phyloP scores from a whole-genome alignment of 495 filamentous ascomycete genomes.

The Talaromyces nanjingensis region DNA sequence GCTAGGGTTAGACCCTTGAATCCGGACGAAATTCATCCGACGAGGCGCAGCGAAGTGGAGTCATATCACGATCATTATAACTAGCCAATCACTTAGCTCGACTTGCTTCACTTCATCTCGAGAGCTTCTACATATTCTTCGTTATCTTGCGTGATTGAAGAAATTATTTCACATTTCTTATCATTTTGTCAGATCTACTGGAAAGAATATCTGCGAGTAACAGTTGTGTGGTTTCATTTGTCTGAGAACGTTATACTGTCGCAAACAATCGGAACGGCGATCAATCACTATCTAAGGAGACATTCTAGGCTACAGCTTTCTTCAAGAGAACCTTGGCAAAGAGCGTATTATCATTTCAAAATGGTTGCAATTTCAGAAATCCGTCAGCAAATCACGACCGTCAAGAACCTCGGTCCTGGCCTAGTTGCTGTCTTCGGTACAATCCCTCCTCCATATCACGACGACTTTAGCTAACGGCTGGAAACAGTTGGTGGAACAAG shows the following conservation, averaged over 20 bases:
- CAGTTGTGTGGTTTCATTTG: no score
- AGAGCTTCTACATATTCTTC: background rate
- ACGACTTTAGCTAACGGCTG: background rate
- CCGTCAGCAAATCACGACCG: conserved; percentile 31
- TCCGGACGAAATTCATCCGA: background rate
- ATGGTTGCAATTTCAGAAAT: conserved; percentile 40
- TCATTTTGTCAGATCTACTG: no score
- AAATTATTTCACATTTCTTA: background rate
- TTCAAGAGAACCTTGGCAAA: background rate
- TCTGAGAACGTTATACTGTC: no score
- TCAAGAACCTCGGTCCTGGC: conserved; percentile 35
- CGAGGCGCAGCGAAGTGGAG: background rate
- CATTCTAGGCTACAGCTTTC: background rate
- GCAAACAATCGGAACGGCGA: background rate
- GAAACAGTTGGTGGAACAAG: conserved; percentile 53
- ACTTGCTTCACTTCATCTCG: background rate
- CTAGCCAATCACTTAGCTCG: background rate
- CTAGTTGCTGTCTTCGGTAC: conserved; percentile 49
- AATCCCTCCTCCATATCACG: background rate
- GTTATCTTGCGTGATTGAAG: background rate
- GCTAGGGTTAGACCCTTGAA: background rate
- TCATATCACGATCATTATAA: background rate
- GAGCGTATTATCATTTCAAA: background rate
- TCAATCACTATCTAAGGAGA: background rate
- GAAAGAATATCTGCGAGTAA: no score